Evolutionary conservation across 495 filamentous ascomycete species (phyloP).

Genomic region (Copromyces sp.): DNA sequence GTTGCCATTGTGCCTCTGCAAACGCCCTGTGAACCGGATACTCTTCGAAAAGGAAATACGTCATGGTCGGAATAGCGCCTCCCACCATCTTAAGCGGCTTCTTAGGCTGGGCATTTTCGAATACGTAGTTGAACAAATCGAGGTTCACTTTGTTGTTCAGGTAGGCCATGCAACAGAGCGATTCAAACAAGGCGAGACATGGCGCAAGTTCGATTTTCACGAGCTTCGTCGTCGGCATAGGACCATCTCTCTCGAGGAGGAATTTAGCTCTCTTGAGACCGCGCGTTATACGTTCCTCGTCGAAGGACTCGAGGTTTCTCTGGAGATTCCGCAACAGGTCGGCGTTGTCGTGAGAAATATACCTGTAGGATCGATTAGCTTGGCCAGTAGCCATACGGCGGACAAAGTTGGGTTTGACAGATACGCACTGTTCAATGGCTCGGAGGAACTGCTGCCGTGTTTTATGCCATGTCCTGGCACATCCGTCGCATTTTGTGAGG

Average conservation of each 20-base stretch:
- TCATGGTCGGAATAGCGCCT: constrained; percentile 69
- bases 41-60: constrained; percentile 65
- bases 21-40: constrained; percentile 51
- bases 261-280: constrained; percentile 27
- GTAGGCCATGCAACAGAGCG: constrained; percentile 42
- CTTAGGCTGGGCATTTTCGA: constrained; percentile 63
- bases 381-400: background rate
- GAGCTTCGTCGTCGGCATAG: constrained; percentile 20
- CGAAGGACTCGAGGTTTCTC: constrained; percentile 36
- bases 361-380: background rate
- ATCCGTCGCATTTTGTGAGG: constrained; percentile 65
- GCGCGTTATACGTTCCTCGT: constrained; percentile 24
- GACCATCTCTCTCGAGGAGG: constrained; percentile 28
- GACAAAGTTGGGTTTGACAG: background rate
- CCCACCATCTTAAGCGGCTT: constrained; percentile 54
- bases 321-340: constrained; percentile 24
- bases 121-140: constrained; percentile 61
- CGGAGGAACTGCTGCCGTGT: constrained; percentile 24
- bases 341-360: background rate
- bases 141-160: constrained; percentile 27
- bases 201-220: constrained; percentile 24
- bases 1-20: constrained; percentile 57
- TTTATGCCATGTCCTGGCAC: constrained; percentile 71
- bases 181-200: constrained; percentile 42
- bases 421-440: constrained; percentile 33